Evolutionary conservation across 805 yeast species (phyloP), one percentile per base, ranked within the genome.

Genomic region (Lipomyces yamanashiensis): DNA sequence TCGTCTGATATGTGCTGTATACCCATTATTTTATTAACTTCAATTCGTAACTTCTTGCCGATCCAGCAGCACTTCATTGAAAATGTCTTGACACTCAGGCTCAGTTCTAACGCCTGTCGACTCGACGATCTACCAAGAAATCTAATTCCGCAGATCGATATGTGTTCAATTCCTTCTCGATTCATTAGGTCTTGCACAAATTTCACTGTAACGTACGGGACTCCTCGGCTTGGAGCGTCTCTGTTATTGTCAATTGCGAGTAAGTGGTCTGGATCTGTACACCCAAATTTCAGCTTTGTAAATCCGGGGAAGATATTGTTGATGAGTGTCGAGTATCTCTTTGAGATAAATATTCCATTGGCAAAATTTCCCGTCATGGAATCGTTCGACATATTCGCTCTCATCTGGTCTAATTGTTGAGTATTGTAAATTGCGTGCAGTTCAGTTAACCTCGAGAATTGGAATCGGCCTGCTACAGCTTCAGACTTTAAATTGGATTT

Each of bases 391-490:
- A 33, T 7, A 2, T 28, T 49, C 1, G n/a, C 19, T 17, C 44
- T 36, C 54, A 36, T 51, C 28, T 2, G n/a, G 19, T 28, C 12
- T 3, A 37, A 9, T 2, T 37, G n/a, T 33, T 9, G 10, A 12
- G 44, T 17, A 17, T 37, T 28, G 41, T 34, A 34, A 19, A 23
- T 4, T 12, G 34, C 54, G n/a, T 51, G 44, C 12, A 51, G 21
- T 19, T 51, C 54, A 43, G 44, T 17, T 15, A 51, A 19, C 21
- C 54, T 51, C 9, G 28, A 7, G 15, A 51, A 51, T n/a, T 49
- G 28, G 21, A 34, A 8, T 12, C 10, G 53, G 6, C 36, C n/a
- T 1, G 8, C 15, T 5, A 13, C 37, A 28, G 15, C 40, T 43
- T 9, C 19, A 10, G 21, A 13, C 19, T n/a, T 17, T 28, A 21